These are phyloP conservation scores for Fusarium sp. DNA, from an alignment of 2,329 filamentous ascomycete species.

Conservation along the genomic window DNA sequence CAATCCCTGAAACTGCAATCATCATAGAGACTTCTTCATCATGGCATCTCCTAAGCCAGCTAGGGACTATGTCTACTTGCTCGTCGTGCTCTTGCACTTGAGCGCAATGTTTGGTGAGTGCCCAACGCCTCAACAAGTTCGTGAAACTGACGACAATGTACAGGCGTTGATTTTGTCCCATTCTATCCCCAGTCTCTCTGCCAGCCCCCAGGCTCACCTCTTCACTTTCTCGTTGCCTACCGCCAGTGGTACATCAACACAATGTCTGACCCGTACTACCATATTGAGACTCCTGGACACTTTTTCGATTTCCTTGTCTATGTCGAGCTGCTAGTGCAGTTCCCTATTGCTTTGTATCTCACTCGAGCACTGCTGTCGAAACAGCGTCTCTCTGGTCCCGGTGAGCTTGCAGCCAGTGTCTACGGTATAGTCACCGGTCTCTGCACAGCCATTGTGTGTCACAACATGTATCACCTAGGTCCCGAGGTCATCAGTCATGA, in stretches of 20 bases:
- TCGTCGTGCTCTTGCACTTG: background rate
- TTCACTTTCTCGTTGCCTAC: conserved; percentile 13
- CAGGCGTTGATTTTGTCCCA: conserved; percentile 12
- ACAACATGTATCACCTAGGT: background rate
- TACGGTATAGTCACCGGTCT: background rate
- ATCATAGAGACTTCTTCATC: background rate
- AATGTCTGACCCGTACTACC: conserved; percentile 15
- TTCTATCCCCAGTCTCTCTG: conserved; percentile 15
- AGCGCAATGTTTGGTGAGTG: background rate
- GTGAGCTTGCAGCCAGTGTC: background rate
- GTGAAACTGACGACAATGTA: background rate
- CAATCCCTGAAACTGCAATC: background rate
- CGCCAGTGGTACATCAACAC: conserved; percentile 17
- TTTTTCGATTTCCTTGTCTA: background rate
- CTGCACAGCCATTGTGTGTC: background rate
- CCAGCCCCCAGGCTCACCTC: conserved; percentile 1
- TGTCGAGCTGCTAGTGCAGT: background rate
- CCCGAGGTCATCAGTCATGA: background rate
- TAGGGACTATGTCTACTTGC: background rate
- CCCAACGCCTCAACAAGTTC: background rate
- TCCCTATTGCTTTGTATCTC: background rate
- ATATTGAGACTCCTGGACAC: background rate
- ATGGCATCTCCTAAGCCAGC: background rate
- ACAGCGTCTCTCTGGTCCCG: background rate
- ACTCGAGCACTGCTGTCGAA: background rate